phyloP scores from a whole-genome alignment of 2,329 filamentous ascomycete species.

The Fusarium siculi region DNA sequence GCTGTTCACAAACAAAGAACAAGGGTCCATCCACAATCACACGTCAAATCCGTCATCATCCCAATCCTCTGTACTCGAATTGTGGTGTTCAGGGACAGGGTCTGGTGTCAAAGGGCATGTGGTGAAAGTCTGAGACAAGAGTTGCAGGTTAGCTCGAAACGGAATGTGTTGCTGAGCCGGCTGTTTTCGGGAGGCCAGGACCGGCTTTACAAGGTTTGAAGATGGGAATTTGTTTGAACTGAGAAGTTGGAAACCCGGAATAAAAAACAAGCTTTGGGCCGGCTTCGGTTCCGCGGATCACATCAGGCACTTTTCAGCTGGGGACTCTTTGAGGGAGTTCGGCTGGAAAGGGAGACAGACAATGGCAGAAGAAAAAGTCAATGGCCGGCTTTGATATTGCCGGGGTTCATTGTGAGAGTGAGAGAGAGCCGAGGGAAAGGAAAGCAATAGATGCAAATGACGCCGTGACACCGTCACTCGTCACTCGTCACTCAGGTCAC shows the following conservation, averaged over 20 bases:
- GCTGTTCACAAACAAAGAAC: neutral
- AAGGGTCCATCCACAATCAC: slow-evolving; percentile 37
- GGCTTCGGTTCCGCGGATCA: slow-evolving; percentile 12
- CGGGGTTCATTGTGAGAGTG: neutral
- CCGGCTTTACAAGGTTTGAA: neutral
- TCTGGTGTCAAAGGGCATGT: slow-evolving; percentile 36
- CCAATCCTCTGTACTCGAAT: neutral
- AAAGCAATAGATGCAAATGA: slow-evolving; percentile 30
- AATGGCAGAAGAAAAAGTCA: neutral
- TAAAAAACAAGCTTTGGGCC: slow-evolving; percentile 27
- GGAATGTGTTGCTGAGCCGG: slow-evolving; percentile 1
- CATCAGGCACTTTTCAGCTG: neutral
- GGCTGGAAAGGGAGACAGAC: neutral
- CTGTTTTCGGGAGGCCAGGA: slow-evolving; percentile 20
- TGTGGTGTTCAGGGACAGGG: slow-evolving; percentile 23
- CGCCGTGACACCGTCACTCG: slow-evolving; percentile 44
- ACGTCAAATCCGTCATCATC: slow-evolving; percentile 7
- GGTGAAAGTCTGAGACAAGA: slow-evolving; percentile 35
- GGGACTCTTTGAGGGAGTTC: neutral
- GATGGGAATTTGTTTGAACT: slow-evolving; percentile 4
- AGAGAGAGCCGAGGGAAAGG: slow-evolving; percentile 19
- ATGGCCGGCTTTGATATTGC: neutral
- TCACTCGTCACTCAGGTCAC: slow-evolving; percentile 21
- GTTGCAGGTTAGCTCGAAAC: slow-evolving; percentile 2
- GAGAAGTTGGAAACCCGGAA: slow-evolving; percentile 2